phyloP scores from a whole-genome alignment of 176 grass and related monocot genomes.

The Secale cereale region DNA sequence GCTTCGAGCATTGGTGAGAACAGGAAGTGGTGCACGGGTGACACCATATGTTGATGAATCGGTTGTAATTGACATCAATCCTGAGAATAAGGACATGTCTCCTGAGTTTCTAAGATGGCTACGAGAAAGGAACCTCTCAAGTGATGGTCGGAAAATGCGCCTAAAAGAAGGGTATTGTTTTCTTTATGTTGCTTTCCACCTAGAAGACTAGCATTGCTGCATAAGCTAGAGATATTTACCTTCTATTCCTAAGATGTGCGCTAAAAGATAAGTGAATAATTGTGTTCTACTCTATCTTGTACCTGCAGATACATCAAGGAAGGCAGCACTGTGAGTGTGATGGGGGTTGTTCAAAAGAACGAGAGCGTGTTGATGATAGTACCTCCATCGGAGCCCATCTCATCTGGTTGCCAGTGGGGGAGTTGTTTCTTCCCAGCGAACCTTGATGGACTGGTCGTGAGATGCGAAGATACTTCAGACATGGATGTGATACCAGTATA shows the following conservation, averaged over 20 bases:
- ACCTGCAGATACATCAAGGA: conserved; percentile 87
- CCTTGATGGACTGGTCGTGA: conserved; percentile 79
- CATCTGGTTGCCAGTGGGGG: conserved; percentile 76
- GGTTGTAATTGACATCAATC: conserved; percentile 76
- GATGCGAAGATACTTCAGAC: conserved; percentile 94
- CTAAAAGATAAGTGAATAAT: neutral
- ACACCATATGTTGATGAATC: conserved; percentile 91
- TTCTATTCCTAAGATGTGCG: neutral
- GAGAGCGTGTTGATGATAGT: conserved; percentile 96
- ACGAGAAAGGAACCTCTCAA: conserved; percentile 77
- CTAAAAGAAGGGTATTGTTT: conserved; percentile 95
- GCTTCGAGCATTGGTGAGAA: conserved; percentile 89
- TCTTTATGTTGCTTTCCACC: neutral
- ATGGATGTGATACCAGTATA: conserved; percentile 90
- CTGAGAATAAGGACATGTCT: conserved; percentile 88
- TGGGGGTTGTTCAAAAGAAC: conserved; percentile 95
- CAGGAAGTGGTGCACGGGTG: conserved; percentile 70
- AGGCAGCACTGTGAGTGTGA: conserved; percentile 94
- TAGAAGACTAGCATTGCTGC: neutral
- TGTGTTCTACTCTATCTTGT: conserved; percentile 7
- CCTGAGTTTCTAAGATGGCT: conserved; percentile 94
- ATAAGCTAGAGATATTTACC: conserved; percentile 5
- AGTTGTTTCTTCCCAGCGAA: conserved; percentile 69
- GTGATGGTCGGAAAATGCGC: conserved; percentile 79
- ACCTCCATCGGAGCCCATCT: conserved; percentile 71